Conservation (phyloP, 2,329 filamentous ascomycete species). For the Aureobasidium zeae region DNA sequence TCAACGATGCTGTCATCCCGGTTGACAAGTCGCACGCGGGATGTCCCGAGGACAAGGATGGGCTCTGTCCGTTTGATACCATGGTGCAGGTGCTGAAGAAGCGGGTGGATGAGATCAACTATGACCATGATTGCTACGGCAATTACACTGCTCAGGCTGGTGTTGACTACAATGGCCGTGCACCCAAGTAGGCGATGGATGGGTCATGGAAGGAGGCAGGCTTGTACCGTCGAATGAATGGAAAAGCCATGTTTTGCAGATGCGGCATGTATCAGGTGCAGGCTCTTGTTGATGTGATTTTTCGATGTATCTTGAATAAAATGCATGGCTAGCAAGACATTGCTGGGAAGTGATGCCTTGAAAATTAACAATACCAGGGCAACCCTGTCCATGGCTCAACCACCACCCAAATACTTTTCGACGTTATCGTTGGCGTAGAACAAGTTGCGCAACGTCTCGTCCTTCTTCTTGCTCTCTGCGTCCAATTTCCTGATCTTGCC, state of each 20-base stretch:
- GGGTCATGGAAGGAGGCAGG: too few relatives aligned
- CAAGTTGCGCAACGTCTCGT: slow-evolving; percentile 50
- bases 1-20: slow-evolving; percentile 10
- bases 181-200: too few relatives aligned
- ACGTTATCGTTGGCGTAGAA: slow-evolving; percentile 70
- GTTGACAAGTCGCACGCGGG: slow-evolving; percentile 5
- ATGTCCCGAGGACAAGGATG: slow-evolving; percentile 10
- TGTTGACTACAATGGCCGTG: slow-evolving; percentile 9
- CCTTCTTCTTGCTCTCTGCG: slow-evolving; percentile 43
- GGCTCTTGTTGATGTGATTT: too few relatives aligned
- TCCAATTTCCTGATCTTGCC: slow-evolving; percentile 57
- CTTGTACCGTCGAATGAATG: too few relatives aligned
- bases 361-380: too few relatives aligned
- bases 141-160: slow-evolving; percentile 10
- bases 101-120: slow-evolving; percentile 8
- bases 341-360: too few relatives aligned
- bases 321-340: too few relatives aligned
- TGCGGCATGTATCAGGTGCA: too few relatives aligned
- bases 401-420: slow-evolving; percentile 57
- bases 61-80: slow-evolving; percentile 12
- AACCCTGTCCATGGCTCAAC: too few relatives aligned
- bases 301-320: too few relatives aligned
- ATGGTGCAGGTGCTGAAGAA: slow-evolving; percentile 2
- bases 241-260: too few relatives aligned
- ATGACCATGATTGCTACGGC: slow-evolving; percentile 6